phyloP scores from a whole-genome alignment of 129 eudicot species.

The Flaveria sonorensis region DNA sequence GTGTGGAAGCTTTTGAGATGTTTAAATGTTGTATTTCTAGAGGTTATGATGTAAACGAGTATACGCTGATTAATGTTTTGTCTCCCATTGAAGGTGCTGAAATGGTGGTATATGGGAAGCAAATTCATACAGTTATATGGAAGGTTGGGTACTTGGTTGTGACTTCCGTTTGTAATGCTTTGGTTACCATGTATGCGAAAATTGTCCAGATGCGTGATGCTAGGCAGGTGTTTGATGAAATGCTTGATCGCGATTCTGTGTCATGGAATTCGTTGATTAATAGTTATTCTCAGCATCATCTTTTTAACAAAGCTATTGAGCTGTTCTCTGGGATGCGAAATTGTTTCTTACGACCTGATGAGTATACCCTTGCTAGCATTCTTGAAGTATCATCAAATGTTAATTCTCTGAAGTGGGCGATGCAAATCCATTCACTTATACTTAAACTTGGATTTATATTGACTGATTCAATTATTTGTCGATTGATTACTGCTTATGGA shows the following conservation, averaged over 20 bases:
- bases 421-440: slow-evolving; percentile 41
- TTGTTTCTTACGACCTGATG: slow-evolving; percentile 29
- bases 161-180: slow-evolving; percentile 41
- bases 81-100: slow-evolving; percentile 32
- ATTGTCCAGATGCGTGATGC: slow-evolving; percentile 38
- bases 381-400: slow-evolving; percentile 39
- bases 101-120: slow-evolving; percentile 35
- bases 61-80: slow-evolving; percentile 41
- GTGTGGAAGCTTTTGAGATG: slow-evolving; percentile 39
- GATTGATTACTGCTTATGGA: slow-evolving; percentile 47
- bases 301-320: slow-evolving; percentile 27
- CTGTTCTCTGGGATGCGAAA: slow-evolving; percentile 35
- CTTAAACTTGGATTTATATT: slow-evolving; percentile 40
- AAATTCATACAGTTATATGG: slow-evolving; percentile 37
- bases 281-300: slow-evolving; percentile 44
- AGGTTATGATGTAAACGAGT: slow-evolving; percentile 44
- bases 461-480: slow-evolving; percentile 39
- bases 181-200: slow-evolving; percentile 51
- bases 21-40: slow-evolving; percentile 28
- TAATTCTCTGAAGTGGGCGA: slow-evolving; percentile 20
- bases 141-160: slow-evolving; percentile 41
- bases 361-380: slow-evolving; percentile 44
- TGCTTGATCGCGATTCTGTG: slow-evolving; percentile 35
- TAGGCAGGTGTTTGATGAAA: slow-evolving; percentile 41
- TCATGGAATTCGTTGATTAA: slow-evolving; percentile 59